Percentiles rank a stretch among this genome's conserved stretches.
phyloP scores from a whole-genome alignment of 345 rosid species.

The Euphorbia lathyris region DNA sequence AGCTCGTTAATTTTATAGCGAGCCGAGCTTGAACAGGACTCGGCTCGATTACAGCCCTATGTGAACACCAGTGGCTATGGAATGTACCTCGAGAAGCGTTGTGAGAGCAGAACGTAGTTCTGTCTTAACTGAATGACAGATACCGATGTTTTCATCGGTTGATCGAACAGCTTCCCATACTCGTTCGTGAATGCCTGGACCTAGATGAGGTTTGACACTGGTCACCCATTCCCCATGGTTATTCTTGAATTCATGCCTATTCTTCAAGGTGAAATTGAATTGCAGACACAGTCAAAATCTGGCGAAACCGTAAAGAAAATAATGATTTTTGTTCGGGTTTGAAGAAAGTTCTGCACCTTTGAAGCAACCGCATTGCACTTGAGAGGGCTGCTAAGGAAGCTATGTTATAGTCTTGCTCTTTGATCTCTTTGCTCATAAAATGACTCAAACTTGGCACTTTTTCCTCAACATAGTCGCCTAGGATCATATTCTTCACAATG shows the following conservation, averaged over 20 bases:
- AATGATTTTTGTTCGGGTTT: not conserved
- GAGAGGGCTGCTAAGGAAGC: conserved; percentile 80
- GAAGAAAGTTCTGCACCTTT: conserved; percentile 41
- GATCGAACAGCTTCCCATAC: conserved; percentile 56
- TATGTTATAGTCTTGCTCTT: conserved; percentile 38
- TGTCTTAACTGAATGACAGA: conserved; percentile 42
- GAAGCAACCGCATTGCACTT: conserved; percentile 61
- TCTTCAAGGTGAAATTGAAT: conserved; percentile 13
- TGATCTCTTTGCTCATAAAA: conserved; percentile 43
- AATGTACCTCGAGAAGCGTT: conserved; percentile 63
- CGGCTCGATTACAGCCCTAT: too few relatives aligned
- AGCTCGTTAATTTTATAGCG: too few relatives aligned
- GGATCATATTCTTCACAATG: conserved; percentile 40
- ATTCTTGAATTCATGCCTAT: conserved; percentile 78
- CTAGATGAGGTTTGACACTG: conserved; percentile 61
- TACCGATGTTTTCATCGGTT: conserved; percentile 47
- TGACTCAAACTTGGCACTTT: conserved; percentile 64
- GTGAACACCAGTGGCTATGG: conserved; percentile 7
- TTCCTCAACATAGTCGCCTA: conserved; percentile 62
- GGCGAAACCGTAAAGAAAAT: not conserved
- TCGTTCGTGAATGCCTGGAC: conserved; percentile 62
- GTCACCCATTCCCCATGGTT: conserved; percentile 75
- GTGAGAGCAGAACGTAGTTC: conserved; percentile 58
- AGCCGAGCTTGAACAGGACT: too few relatives aligned
- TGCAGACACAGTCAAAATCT: not conserved